These are phyloP conservation scores for Sonneratia alba DNA, from an alignment of 345 rosid species.

Conservation along the genomic window DNA sequence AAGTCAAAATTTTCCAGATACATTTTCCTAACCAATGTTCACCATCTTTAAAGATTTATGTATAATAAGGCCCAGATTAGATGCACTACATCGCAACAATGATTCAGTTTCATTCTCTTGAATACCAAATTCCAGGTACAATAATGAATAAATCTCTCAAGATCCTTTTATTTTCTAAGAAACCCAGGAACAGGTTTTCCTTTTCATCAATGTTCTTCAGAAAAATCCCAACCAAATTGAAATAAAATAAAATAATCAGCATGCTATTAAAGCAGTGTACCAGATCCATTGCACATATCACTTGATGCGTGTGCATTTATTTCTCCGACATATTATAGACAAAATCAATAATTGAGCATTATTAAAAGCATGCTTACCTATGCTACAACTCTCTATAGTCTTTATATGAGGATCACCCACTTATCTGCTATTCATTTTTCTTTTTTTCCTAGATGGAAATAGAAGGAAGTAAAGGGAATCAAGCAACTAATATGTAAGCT, in stretches of 20 bases:
- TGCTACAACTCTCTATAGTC: background rate
- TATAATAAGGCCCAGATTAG: background rate
- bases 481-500: background rate
- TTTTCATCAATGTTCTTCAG: background rate
- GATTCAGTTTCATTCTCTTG: background rate
- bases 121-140: background rate
- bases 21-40: background rate
- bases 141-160: background rate
- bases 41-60: background rate
- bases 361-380: background rate
- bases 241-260: background rate
- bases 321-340: background rate
- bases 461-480: background rate
- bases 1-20: background rate
- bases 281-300: background rate
- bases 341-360: background rate
- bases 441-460: background rate
- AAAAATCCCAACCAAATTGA: background rate
- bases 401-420: background rate
- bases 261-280: background rate
- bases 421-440: background rate
- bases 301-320: background rate
- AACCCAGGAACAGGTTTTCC: background rate
- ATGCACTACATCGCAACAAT: no score
- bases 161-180: background rate